Conservation (phyloP, 75 land plant genomes). For the Gnetum montanum region DNA sequence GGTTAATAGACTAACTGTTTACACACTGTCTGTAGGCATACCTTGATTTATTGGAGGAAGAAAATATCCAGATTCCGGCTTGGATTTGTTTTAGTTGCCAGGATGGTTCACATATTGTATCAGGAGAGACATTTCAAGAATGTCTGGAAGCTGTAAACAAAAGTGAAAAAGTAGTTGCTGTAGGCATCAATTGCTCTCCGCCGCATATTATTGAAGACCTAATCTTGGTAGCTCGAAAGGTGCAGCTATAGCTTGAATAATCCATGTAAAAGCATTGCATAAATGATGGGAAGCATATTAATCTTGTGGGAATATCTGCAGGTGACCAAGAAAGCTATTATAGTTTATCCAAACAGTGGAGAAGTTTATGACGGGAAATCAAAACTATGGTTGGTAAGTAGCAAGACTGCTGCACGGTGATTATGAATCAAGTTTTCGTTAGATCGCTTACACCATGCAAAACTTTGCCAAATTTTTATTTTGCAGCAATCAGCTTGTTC, state of each 20-base stretch:
- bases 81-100: conserved; percentile 85
- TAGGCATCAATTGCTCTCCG: conserved; percentile 90
- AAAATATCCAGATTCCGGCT: conserved; percentile 57
- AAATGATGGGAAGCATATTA: neutral
- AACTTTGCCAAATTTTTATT: too few species aligned
- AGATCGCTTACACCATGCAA: neutral
- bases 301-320: conserved; percentile 15
- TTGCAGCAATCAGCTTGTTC: conserved; percentile 66
- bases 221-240: conserved; percentile 34
- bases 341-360: conserved; percentile 92
- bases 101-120: conserved; percentile 67
- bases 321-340: conserved; percentile 61
- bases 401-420: neutral
- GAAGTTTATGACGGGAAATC: conserved; percentile 69
- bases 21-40: conserved; percentile 43
- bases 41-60: conserved; percentile 70
- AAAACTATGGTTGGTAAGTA: conserved; percentile 79
- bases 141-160: conserved; percentile 54
- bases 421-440: neutral
- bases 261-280: neutral
- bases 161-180: conserved; percentile 49
- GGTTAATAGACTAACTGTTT: neutral
- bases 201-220: conserved; percentile 63
- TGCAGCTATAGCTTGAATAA: conserved; percentile 4
- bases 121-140: conserved; percentile 68